Evolutionary conservation across 2,329 filamentous ascomycete species (phyloP), one percentile per base, ranked within the genome.

Genomic region (Ophiostoma sp.): DNA sequence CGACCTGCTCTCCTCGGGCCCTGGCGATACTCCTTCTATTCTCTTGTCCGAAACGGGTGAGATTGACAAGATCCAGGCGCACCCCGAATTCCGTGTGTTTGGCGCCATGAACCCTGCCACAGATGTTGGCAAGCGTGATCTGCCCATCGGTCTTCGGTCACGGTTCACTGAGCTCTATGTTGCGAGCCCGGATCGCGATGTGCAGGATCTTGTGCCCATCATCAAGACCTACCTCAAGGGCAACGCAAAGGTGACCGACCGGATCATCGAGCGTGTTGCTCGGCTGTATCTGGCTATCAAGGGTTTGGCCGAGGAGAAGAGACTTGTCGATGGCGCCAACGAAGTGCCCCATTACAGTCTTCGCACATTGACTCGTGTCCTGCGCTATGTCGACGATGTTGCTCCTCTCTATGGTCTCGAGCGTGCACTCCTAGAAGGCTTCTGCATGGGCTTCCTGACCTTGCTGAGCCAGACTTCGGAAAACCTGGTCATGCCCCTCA

Each of bases 31-130:
- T 0, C 94, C 94, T 1, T 97, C 92, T 0, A 88, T 99, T 63
- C 80, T 99, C 4, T 84, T 99, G 7, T 93, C 93, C 0, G 95
- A 99, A 79, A 95, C 93, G 52, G 95, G 95, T 49, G 93, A 95
- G 73, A 92, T 97, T 60, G 92, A 98, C 77, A 87, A 93, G 72
- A 89, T 99, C 47, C 84, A 89, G 70, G 95, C 93, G 0, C 94
- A 99, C 77, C 89, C 92, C 0, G 88, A 97, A 72, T 99, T 99
- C 77, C 88, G 95, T 52, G 91, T 99, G 14, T 99, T 99, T 75
- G 96, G 92, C 66, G 95, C 96, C 41, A 99, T 99, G 95, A 99
- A 99, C 75, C 95, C 95, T 42, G 95, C 95, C 5, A 99, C 95
- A 3, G 95, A 99, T 80, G 88, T 97, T 68, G 95, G 96, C 70